Percentiles rank a stretch among this genome's conserved stretches.
Conservation (phyloP, 148 eudicot genomes). For the Nepenthes gracilis region DNA sequence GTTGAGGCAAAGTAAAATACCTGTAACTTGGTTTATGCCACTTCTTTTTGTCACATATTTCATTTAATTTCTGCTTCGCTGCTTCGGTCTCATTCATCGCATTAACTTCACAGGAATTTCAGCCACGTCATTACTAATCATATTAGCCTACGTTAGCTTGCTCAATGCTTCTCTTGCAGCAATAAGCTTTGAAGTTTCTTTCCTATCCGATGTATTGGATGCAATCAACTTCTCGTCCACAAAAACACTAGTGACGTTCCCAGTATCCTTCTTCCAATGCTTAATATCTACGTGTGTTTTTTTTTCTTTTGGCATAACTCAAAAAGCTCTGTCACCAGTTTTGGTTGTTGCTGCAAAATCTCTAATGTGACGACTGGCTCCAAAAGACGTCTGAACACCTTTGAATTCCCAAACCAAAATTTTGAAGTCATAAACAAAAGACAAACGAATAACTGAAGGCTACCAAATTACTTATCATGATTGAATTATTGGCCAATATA, state of each 20-base stretch:
- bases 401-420: not conserved
- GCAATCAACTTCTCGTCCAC: slow-evolving; percentile 42
- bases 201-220: slow-evolving; percentile 39
- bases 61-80: slow-evolving; percentile 57
- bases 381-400: slow-evolving; percentile 47
- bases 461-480: no score
- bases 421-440: not conserved
- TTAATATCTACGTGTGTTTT: slow-evolving; percentile 33
- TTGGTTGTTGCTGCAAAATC: slow-evolving; percentile 44
- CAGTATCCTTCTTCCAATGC: slow-evolving; percentile 29
- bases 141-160: slow-evolving; percentile 14
- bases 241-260: slow-evolving; percentile 40
- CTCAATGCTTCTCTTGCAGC: slow-evolving; percentile 58
- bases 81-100: slow-evolving; percentile 33
- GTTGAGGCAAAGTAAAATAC: slow-evolving; percentile 19
- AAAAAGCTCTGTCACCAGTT: slow-evolving; percentile 63
- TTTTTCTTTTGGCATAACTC: slow-evolving; percentile 62
- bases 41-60: slow-evolving; percentile 54
- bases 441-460: not conserved
- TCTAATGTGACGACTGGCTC: slow-evolving; percentile 68
- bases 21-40: slow-evolving; percentile 62
- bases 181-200: slow-evolving; percentile 56
- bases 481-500: no score
- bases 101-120: not conserved
- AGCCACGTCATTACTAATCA: not conserved